Conservation (phyloP, 2,329 filamentous ascomycete species). For the Pezicula carpinea region DNA sequence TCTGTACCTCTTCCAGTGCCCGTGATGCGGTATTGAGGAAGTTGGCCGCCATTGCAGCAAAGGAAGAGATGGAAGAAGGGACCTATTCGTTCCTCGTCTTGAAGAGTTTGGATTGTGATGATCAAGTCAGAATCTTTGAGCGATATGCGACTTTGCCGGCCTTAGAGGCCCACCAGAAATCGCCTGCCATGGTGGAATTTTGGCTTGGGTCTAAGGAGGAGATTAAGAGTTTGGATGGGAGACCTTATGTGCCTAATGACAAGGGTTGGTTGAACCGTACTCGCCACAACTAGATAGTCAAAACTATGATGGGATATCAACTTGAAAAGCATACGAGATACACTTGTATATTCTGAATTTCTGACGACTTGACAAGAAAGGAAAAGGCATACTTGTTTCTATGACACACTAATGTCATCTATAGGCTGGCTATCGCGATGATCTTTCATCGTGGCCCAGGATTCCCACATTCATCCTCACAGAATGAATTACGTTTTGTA, state of each 20-base stretch:
- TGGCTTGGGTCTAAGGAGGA: constrained; percentile 25
- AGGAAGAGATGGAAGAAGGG: constrained; percentile 7
- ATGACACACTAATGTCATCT: no score
- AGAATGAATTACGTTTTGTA: constrained; percentile 45
- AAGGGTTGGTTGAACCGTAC: constrained; percentile 29
- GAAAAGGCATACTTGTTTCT: constrained; percentile 34
- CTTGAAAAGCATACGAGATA: not conserved
- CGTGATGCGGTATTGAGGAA: not conserved
- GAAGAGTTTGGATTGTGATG: constrained; percentile 26
- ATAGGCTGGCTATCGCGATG: constrained; percentile 38
- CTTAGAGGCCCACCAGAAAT: constrained; percentile 22
- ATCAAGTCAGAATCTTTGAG: constrained; percentile 23
- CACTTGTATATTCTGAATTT: not conserved
- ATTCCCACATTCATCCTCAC: constrained; percentile 46
- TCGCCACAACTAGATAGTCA: not conserved
- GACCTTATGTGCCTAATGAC: constrained; percentile 28
- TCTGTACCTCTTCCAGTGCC: constrained; percentile 1
- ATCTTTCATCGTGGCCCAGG: constrained; percentile 37
- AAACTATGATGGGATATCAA: not conserved
- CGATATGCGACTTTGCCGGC: constrained; percentile 24
- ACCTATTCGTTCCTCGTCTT: constrained; percentile 18
- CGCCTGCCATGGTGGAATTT: constrained; percentile 22
- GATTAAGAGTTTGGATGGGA: constrained; percentile 26
- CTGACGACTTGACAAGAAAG: constrained; percentile 29
- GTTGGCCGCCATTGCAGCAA: not conserved